Evolutionary conservation across 2,329 filamentous ascomycete genomes (phyloP).

Genomic region (Colletotrichum gigasporum): DNA sequence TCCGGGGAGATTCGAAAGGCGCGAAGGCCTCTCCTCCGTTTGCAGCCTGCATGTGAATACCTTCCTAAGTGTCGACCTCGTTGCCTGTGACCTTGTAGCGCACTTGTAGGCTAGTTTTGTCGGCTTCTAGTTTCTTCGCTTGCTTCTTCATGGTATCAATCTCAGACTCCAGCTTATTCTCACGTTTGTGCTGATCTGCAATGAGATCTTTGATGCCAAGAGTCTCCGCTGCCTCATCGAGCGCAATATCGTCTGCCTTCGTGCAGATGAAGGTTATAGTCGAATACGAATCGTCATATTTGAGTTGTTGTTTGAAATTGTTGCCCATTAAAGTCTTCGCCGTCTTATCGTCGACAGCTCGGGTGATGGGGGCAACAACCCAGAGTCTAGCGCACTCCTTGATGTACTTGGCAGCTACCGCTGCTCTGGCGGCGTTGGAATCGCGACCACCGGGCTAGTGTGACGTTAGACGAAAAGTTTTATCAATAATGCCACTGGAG

Average conservation of each 20-base stretch:
- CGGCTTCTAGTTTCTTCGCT: not conserved
- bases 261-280: constrained; percentile 69
- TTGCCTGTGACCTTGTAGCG: not conserved
- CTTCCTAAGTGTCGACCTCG: not conserved
- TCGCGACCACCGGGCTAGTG: constrained; percentile 64
- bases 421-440: constrained; percentile 66
- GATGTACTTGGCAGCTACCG: constrained; percentile 67
- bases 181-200: not conserved
- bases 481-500: constrained; percentile 24
- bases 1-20: not conserved
- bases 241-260: constrained; percentile 67
- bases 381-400: constrained; percentile 68
- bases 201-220: constrained; percentile 37
- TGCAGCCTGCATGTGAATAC: not conserved
- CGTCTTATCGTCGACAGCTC: constrained; percentile 68
- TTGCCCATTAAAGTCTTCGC: constrained; percentile 65
- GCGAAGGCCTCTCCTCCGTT: not conserved
- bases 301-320: constrained; percentile 66
- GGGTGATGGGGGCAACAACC: constrained; percentile 70
- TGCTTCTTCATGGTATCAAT: not conserved
- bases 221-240: constrained; percentile 45
- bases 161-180: not conserved
- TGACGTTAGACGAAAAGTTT: constrained; percentile 20
- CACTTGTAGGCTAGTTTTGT: not conserved
- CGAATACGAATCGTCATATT: constrained; percentile 64